These are phyloP conservation scores for Phytophthora macrochlamydospora DNA, from an alignment of 352 stramenopile species.

Conservation along the genomic window DNA sequence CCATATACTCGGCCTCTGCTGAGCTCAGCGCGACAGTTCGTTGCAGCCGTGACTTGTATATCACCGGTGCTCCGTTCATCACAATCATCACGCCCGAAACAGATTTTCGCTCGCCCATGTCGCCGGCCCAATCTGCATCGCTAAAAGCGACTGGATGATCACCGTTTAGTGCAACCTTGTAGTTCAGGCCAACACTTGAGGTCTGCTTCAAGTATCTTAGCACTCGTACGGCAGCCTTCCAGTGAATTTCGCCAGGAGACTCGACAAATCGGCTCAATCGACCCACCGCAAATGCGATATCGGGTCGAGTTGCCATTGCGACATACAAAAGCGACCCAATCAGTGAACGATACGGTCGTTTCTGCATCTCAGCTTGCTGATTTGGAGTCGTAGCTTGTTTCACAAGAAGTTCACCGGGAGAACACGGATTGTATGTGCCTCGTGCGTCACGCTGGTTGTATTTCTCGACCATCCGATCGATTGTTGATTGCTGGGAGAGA, in stretches of 20 bases:
- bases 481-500: conserved; percentile 2
- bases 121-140: conserved; percentile 25
- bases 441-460: neutral
- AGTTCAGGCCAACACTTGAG: conserved; percentile 9
- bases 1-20: neutral
- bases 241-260: conserved; percentile 13
- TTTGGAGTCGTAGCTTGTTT: neutral
- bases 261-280: conserved; percentile 30
- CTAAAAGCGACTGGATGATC: conserved; percentile 7
- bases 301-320: conserved; percentile 22
- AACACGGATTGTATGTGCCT: neutral
- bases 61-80: conserved; percentile 12
- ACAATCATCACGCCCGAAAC: conserved; percentile 20
- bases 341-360: conserved; percentile 7
- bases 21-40: neutral
- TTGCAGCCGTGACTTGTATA: conserved; percentile 34
- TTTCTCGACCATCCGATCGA: neutral
- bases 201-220: conserved; percentile 34
- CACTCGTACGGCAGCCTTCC: conserved; percentile 29
- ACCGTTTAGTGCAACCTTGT: neutral
- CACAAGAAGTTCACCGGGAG: neutral
- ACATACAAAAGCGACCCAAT: conserved; percentile 33
- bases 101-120: conserved; percentile 12
- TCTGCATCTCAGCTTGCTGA: conserved; percentile 1
- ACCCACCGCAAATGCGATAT: conserved; percentile 27